phyloP scores from a whole-genome alignment of 2,329 filamentous ascomycete genomes.

The Ophiobolus disseminans region DNA sequence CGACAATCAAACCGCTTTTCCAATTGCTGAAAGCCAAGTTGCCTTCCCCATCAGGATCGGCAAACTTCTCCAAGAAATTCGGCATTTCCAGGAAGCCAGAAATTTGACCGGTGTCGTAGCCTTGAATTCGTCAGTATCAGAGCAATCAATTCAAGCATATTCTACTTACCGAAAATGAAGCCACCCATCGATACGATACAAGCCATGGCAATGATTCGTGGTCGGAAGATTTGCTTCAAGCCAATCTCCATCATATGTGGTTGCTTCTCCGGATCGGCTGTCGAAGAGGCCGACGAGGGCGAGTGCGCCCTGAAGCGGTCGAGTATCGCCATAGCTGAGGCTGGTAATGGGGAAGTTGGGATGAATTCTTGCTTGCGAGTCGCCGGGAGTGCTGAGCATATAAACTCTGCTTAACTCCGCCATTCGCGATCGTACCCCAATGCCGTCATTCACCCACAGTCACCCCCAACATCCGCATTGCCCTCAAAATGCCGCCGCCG shows the following conservation, averaged over 20 bases:
- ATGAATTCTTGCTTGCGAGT: not conserved
- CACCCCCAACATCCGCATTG: slow-evolving; percentile 4
- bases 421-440: not conserved
- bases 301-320: slow-evolving; percentile 22
- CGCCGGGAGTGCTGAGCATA: slow-evolving; percentile 5
- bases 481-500: not conserved
- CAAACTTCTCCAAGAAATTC: slow-evolving; percentile 41
- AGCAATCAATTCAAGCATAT: too few relatives aligned
- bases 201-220: slow-evolving; percentile 43
- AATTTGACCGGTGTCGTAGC: slow-evolving; percentile 47
- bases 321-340: slow-evolving; percentile 29
- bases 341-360: not conserved
- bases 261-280: slow-evolving; percentile 39
- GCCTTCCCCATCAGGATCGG: slow-evolving; percentile 33
- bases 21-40: slow-evolving; percentile 36
- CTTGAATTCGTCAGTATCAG: too few relatives aligned
- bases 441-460: slow-evolving; percentile 6
- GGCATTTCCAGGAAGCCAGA: slow-evolving; percentile 48
- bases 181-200: slow-evolving; percentile 46
- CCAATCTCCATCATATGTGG: slow-evolving; percentile 30
- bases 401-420: not conserved
- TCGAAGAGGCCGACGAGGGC: slow-evolving; percentile 32
- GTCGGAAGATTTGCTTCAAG: slow-evolving; percentile 38
- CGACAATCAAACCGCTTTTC: slow-evolving; percentile 45
- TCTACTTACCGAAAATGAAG: slow-evolving; percentile 30